Percentiles rank a stretch among this genome's conserved stretches.
These are phyloP conservation scores for Aspergillus affinis DNA, from an alignment of 495 filamentous ascomycete genomes.

Conservation along the genomic window DNA sequence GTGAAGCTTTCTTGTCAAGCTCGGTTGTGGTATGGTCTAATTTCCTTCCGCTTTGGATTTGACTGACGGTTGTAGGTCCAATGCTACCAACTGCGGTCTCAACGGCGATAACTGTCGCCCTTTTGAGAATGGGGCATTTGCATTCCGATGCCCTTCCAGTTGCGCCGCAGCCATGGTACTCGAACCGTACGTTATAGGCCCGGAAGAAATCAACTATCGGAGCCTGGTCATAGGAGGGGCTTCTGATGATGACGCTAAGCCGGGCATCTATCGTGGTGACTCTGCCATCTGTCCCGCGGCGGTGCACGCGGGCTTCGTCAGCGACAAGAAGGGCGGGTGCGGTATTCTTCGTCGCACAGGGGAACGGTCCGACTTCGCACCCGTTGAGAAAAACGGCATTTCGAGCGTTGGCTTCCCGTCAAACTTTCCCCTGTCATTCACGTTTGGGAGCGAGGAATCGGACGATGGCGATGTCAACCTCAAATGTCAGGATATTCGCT, in stretches of 20 bases:
- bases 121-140: constrained; percentile 62
- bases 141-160: constrained; percentile 73
- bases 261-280: constrained; percentile 68
- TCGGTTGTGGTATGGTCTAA: constrained; percentile 48
- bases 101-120: constrained; percentile 71
- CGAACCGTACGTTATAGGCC: constrained; percentile 70
- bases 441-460: constrained; percentile 43
- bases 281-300: constrained; percentile 75
- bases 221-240: constrained; percentile 70
- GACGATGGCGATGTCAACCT: constrained; percentile 18
- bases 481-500: constrained; percentile 63
- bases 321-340: constrained; percentile 65
- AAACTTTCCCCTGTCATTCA: constrained; percentile 68
- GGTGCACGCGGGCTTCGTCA: constrained; percentile 70
- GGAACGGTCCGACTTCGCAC: constrained; percentile 52
- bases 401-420: constrained; percentile 64
- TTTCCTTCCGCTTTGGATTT: constrained; percentile 1
- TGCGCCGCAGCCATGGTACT: constrained; percentile 62
- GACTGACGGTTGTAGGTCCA: constrained; percentile 26
- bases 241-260: constrained; percentile 33
- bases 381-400: constrained; percentile 58
- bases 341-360: constrained; percentile 67
- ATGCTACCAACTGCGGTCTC: constrained; percentile 63
- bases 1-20: constrained; percentile 50
- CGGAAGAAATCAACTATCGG: constrained; percentile 62